Conservation (phyloP, 352 stramenopile species). For the Globisporangium heterothallicum region DNA sequence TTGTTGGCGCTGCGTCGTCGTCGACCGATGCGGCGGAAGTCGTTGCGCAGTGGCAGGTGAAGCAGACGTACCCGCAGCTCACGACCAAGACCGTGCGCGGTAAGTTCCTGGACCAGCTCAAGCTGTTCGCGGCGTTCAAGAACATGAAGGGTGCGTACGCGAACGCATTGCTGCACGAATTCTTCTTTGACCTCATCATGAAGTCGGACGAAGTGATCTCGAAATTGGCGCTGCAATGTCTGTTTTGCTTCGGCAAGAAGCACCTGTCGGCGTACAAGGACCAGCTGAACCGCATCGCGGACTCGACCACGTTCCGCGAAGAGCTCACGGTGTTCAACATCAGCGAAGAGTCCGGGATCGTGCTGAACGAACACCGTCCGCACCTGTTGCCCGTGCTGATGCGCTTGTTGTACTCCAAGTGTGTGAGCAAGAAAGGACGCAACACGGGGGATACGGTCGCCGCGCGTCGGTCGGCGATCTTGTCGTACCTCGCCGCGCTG, state of each 20-base stretch:
- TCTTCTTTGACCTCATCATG: constrained; percentile 88
- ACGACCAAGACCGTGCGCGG: constrained; percentile 71
- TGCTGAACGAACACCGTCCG: constrained; percentile 76
- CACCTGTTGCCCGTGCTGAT: constrained; percentile 83
- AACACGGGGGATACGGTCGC: constrained; percentile 83
- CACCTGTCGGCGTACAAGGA: constrained; percentile 83
- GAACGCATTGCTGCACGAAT: constrained; percentile 62
- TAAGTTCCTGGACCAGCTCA: constrained; percentile 81
- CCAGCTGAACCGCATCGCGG: constrained; percentile 74
- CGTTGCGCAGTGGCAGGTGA: constrained; percentile 18
- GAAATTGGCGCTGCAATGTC: constrained; percentile 80
- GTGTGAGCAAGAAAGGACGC: constrained; percentile 80
- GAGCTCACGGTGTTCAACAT: constrained; percentile 89
- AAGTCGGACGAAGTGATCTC: constrained; percentile 86
- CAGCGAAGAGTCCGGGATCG: constrained; percentile 46
- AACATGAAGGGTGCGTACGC: constrained; percentile 87
- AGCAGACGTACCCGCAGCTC: constrained; percentile 30
- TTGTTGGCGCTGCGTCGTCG: constrained; percentile 11
- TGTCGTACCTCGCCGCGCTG: constrained; percentile 85
- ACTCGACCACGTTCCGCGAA: constrained; percentile 83
- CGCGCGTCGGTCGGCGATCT: constrained; percentile 82
- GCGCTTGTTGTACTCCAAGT: constrained; percentile 88
- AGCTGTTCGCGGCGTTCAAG: constrained; percentile 75
- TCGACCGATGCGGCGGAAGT: constrained; percentile 15
- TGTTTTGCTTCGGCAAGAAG: constrained; percentile 83